A percentile compares a stretch with the other conserved stretches of the same genome.
Evolutionary conservation across 2,329 filamentous ascomycete genomes (phyloP).

Genomic region (Ophiostoma sp.): DNA sequence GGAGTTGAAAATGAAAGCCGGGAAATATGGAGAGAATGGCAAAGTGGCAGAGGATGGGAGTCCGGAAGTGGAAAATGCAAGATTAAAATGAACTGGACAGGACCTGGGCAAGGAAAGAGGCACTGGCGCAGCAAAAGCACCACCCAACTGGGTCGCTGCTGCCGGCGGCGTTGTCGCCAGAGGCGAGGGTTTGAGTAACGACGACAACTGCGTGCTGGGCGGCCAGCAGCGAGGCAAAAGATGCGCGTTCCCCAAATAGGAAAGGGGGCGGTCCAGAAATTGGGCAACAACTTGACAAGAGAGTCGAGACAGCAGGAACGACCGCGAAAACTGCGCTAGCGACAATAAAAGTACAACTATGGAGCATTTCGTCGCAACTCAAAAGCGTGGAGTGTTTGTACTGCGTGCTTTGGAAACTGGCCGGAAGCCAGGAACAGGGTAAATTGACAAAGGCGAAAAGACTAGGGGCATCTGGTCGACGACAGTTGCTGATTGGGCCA

Average conservation of each 20-base stretch:
- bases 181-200: conserved; percentile 18
- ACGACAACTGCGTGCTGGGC: not conserved
- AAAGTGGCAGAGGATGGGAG: not conserved
- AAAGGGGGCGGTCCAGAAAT: conserved; percentile 13
- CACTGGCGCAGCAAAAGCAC: not conserved
- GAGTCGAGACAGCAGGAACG: conserved; percentile 2
- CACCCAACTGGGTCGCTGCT: not conserved
- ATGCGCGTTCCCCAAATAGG: conserved; percentile 11
- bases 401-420: not conserved
- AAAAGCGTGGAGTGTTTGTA: too few relatives aligned
- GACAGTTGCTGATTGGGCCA: not conserved
- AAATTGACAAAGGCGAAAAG: not conserved
- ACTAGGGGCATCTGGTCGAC: not conserved
- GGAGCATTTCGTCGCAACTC: not conserved
- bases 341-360: not conserved
- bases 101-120: not conserved
- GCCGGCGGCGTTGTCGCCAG: conserved; percentile 14
- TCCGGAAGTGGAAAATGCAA: conserved; percentile 8
- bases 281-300: conserved; percentile 3
- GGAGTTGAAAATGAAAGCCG: not conserved
- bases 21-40: conserved; percentile 5
- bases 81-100: conserved; percentile 16
- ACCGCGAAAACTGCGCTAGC: not conserved
- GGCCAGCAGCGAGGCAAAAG: not conserved
- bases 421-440: not conserved